Evolutionary conservation across 495 filamentous ascomycete genomes (phyloP).

Genomic region (Astrocystis sublimbata): DNA sequence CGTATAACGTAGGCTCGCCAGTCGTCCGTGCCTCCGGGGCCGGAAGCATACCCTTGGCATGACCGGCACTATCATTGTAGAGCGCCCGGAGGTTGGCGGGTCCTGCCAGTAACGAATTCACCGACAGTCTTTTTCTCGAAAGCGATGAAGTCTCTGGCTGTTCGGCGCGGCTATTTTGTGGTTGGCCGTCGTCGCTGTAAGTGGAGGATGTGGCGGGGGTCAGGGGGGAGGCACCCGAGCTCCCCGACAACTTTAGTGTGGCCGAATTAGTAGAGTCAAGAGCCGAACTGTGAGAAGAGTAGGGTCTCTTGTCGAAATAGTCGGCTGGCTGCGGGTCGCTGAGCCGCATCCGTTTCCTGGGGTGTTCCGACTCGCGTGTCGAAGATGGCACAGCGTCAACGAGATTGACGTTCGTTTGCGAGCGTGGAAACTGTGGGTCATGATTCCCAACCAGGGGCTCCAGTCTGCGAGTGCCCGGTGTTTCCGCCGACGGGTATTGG

Average conservation of each 20-base stretch:
- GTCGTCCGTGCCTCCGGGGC: conserved; percentile 28
- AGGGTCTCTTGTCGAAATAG: conserved; percentile 26
- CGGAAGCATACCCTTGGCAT: conserved; percentile 23
- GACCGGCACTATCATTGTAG: conserved; percentile 28
- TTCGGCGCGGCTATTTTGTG: conserved; percentile 21
- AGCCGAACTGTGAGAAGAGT: conserved; percentile 34
- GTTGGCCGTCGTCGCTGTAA: conserved; percentile 40
- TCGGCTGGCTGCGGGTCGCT: conserved; percentile 25
- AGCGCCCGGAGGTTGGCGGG: conserved; percentile 27
- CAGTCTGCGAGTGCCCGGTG: conserved; percentile 38
- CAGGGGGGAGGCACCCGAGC: conserved; percentile 42
- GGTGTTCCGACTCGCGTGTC: conserved; percentile 20
- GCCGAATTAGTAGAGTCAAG: conserved; percentile 30
- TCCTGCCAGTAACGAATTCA: conserved; percentile 34
- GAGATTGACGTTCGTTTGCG: conserved; percentile 21
- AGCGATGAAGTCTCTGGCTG: not conserved
- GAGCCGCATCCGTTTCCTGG: conserved; percentile 30
- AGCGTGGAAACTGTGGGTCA: conserved; percentile 17
- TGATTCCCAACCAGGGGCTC: conserved; percentile 29
- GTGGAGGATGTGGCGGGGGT: conserved; percentile 49
- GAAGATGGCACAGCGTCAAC: conserved; percentile 19
- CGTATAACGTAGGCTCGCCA: conserved; percentile 52
- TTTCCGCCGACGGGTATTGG: conserved; percentile 40
- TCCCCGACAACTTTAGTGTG: conserved; percentile 28
- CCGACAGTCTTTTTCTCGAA: conserved; percentile 22